A percentile compares a stretch with the other conserved stretches of the same genome.
These are phyloP conservation scores for Fusarium virguliforme DNA, from an alignment of 2,329 filamentous ascomycete genomes.

Conservation along the genomic window DNA sequence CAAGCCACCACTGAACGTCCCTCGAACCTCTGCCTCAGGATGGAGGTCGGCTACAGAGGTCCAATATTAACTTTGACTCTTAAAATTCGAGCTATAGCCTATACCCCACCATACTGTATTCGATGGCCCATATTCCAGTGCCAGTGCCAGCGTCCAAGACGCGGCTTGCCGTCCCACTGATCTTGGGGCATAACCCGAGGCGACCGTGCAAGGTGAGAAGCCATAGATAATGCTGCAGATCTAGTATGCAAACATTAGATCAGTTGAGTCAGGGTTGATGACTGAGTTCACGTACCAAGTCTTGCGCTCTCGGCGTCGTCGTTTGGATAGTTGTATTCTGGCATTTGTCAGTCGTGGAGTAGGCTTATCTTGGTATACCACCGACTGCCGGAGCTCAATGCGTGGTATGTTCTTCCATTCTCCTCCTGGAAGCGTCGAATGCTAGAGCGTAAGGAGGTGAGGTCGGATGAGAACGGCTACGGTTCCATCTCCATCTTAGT, in stretches of 20 bases:
- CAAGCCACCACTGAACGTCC: too few relatives aligned
- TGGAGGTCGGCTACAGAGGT: conserved; percentile 7
- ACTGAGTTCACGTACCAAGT: too few relatives aligned
- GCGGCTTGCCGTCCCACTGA: not conserved
- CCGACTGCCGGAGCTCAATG: conserved; percentile 16
- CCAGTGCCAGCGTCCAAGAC: conserved; percentile 9
- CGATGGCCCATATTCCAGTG: conserved; percentile 20
- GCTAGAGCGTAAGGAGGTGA: conserved; percentile 16
- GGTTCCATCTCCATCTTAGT: not conserved
- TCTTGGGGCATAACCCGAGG: conserved; percentile 20
- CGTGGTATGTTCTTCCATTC: conserved; percentile 26
- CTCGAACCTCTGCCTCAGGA: conserved; percentile 9
- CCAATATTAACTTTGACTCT: too few relatives aligned
- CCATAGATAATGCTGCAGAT: conserved; percentile 16
- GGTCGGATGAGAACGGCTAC: not conserved
- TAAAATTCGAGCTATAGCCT: too few relatives aligned
- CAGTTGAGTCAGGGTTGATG: too few relatives aligned
- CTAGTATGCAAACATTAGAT: not conserved
- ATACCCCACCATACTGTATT: conserved; percentile 14
- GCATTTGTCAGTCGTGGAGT: too few relatives aligned
- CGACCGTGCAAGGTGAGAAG: conserved; percentile 9
- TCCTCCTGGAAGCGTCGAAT: conserved; percentile 16
- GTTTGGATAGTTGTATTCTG: too few relatives aligned
- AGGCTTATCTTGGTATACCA: not conserved
- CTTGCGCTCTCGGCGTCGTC: not conserved